Conservation (phyloP, 352 stramenopile species). For the Pythium aquatile region DNA sequence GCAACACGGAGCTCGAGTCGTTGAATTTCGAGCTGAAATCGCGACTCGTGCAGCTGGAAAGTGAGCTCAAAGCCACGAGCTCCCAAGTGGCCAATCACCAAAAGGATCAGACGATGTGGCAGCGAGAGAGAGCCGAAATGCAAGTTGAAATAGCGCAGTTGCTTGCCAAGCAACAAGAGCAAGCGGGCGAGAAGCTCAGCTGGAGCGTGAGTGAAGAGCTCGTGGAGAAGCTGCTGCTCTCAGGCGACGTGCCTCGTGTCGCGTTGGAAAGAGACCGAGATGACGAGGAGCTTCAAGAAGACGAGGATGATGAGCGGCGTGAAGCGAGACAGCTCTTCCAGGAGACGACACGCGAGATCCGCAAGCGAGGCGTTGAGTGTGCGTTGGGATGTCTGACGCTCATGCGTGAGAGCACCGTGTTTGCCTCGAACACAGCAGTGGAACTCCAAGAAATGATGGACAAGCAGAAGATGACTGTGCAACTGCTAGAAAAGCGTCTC, state of each 20-base stretch:
- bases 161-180: constrained; percentile 31
- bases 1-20: constrained; percentile 45
- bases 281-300: constrained; percentile 12
- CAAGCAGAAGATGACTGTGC: constrained; percentile 52
- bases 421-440: constrained; percentile 52
- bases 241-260: constrained; percentile 44
- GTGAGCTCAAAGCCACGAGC: constrained; percentile 34
- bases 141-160: constrained; percentile 28
- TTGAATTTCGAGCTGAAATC: constrained; percentile 46
- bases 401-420: constrained; percentile 72
- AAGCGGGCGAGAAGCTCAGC: constrained; percentile 30
- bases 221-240: constrained; percentile 48
- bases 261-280: constrained; percentile 15
- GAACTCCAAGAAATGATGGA: constrained; percentile 61
- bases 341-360: constrained; percentile 39
- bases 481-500: constrained; percentile 53
- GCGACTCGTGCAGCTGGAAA: constrained; percentile 45
- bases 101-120: constrained; percentile 37
- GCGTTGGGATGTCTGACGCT: constrained; percentile 55
- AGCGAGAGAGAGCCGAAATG: constrained; percentile 36
- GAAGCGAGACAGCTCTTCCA: constrained; percentile 33
- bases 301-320: constrained; percentile 31
- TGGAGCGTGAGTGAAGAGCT: constrained; percentile 61
- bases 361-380: constrained; percentile 39
- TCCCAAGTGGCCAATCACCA: constrained; percentile 30